Base-by-base conservation (phyloP, 2,329 filamentous ascomycete species). In the Fusarium siculi region DNA sequence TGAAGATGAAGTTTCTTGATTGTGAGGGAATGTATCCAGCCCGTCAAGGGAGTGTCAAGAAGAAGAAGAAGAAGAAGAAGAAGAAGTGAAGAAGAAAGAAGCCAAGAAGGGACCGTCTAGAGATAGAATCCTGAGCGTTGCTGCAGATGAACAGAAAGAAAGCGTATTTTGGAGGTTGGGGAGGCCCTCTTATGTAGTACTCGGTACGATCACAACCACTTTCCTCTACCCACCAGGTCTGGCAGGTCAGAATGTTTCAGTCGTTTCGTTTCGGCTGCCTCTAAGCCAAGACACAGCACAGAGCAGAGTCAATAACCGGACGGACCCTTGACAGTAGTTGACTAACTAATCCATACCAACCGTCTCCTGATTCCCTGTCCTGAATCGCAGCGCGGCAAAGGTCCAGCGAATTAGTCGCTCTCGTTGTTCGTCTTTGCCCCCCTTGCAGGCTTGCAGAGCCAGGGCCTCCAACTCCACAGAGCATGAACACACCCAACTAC, bases 51-150 rank as follows among this genome's bases (percentile, higher is more conserved):
- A 61, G 50, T 69, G 68, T 74, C 49, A 70, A 72, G 57, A 60
- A 69, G 25, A 66, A 32, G 30, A 64, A 25, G 34, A 58, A 32
- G 30, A 32, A 30, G 28, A 28, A 32, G 12, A 32, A 66, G 63
- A 46, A 50, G 59, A 53, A 63, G 44, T 30, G 34, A 54, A 67
- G 55, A 60, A 68, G 52, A 65, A 61, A 69, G 32, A 65, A 56
- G 63, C 28, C 55, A 60, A 58, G 66, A 68, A 63, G 64, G 49
- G 60, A 59, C 46, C 44, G 56, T 70, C 47, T 72, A 59, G 60
- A 74, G 58, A 74, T 60, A 43, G 63, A 74, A 73, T 77, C 74
- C 74, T 76, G 68, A 70, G 75, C 61, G 65, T 66, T 76, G 66
- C 75, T 75, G 74, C 59, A 50, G 54, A 72, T 61, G 43, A 43